Conservation (phyloP, 1,139 yeast genomes). For the Geotrichum bryndzae region DNA sequence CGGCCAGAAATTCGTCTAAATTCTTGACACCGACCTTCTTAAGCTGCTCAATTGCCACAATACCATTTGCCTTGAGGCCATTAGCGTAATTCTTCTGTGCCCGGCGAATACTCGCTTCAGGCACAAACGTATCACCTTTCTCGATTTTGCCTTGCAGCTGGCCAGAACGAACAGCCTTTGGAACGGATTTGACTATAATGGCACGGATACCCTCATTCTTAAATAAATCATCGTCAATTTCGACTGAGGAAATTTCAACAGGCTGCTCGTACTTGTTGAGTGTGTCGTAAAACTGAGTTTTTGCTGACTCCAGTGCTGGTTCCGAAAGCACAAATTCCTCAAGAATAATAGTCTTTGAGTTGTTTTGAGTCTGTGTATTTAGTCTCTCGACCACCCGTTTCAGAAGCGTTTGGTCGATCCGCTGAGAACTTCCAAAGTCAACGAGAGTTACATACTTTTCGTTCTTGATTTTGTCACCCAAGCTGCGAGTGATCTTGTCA, state of each 20-base stretch:
- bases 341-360: slow-evolving; percentile 4
- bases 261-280: slow-evolving; percentile 5
- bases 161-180: slow-evolving; percentile 9
- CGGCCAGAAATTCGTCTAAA: slow-evolving; percentile 4
- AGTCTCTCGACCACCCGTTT: slow-evolving; percentile 7
- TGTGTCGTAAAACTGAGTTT: slow-evolving; percentile 1
- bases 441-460: neutral
- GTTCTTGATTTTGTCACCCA: neutral
- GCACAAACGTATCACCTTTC: slow-evolving; percentile 7
- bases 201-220: neutral
- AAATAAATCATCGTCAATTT: slow-evolving; percentile 6
- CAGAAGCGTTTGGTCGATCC: slow-evolving; percentile 12
- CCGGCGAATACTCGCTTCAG: slow-evolving; percentile 2
- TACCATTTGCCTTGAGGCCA: slow-evolving; percentile 2
- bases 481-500: neutral
- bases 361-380: neutral
- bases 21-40: slow-evolving; percentile 8
- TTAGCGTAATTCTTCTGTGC: slow-evolving; percentile 4
- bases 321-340: slow-evolving; percentile 9
- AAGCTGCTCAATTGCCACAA: slow-evolving; percentile 1
- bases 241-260: neutral
- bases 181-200: slow-evolving; percentile 2
- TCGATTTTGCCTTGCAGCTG: slow-evolving; percentile 8
- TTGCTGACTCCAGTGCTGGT: neutral
- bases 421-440: slow-evolving; percentile 9